phyloP scores from a whole-genome alignment of 768 basidiomycete genomes.

The Leccinum uliginosum region DNA sequence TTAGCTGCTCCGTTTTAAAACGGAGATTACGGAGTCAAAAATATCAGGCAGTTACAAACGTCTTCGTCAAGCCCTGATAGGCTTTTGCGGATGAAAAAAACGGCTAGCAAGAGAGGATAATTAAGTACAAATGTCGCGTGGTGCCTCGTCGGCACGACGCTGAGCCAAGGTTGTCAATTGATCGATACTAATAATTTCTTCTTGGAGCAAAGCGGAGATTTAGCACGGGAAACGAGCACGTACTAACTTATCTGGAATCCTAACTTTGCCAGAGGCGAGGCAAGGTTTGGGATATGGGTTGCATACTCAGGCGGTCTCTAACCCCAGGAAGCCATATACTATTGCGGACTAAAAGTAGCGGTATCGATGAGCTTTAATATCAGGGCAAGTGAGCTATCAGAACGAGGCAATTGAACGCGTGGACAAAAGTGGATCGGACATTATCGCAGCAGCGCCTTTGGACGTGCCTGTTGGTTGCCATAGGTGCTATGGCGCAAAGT shows the following conservation, averaged over 20 bases:
- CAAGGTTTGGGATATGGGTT: conserved; percentile 13
- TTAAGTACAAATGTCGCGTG: conserved; percentile 8
- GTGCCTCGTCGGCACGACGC: not conserved
- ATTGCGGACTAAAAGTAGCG: conserved; percentile 19
- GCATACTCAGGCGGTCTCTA: conserved; percentile 8
- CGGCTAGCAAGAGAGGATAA: conserved; percentile 15
- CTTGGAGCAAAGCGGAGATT: conserved; percentile 2
- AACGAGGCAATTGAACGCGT: conserved; percentile 20
- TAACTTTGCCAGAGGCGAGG: conserved; percentile 2
- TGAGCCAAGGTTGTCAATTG: not conserved
- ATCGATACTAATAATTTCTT: not conserved
- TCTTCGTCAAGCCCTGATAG: conserved; percentile 28
- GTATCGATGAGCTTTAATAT: conserved; percentile 20
- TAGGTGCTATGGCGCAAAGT: conserved; percentile 18
- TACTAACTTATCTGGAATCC: conserved; percentile 20
- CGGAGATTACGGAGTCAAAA: conserved; percentile 34
- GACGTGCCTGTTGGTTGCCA: conserved; percentile 24
- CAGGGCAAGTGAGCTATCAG: conserved; percentile 11
- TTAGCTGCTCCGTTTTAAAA: conserved; percentile 8
- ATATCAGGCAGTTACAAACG: conserved; percentile 19
- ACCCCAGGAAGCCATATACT: conserved; percentile 10
- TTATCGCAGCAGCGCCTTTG: conserved; percentile 23
- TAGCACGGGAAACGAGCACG: conserved; percentile 17
- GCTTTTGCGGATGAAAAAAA: conserved; percentile 29
- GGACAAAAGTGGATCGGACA: conserved; percentile 27